Percentiles rank a stretch among this genome's conserved stretches.
These are phyloP conservation scores for Macrocybe gigantea DNA, from an alignment of 768 basidiomycete genomes.

Conservation along the genomic window DNA sequence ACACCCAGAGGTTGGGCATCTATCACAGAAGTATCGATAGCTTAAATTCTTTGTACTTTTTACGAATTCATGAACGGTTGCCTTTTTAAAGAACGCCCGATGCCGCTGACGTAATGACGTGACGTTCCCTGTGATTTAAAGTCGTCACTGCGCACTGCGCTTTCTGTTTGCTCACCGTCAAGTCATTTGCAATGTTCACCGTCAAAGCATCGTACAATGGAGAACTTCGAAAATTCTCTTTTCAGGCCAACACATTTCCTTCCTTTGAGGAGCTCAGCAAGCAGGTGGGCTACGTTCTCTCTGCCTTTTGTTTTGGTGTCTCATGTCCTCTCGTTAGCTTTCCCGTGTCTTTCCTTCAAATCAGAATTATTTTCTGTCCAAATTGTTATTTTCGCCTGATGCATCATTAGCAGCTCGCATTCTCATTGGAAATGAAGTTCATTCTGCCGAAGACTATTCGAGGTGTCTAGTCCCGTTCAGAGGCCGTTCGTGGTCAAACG, in stretches of 20 bases:
- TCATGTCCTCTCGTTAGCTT: constrained; percentile 38
- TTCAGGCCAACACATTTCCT: constrained; percentile 53
- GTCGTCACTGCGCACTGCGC: background rate
- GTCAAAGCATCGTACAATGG: constrained; percentile 73
- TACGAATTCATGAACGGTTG: background rate
- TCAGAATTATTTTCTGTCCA: constrained; percentile 55
- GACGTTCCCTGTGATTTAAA: background rate
- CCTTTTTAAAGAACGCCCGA: background rate
- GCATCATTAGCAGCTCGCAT: constrained; percentile 48
- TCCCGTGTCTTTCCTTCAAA: constrained; percentile 64
- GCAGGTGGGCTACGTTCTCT: constrained; percentile 39
- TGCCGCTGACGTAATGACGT: background rate
- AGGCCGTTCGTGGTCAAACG: constrained; percentile 48
- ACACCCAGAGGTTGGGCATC: constrained; percentile 28
- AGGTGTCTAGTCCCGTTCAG: constrained; percentile 42
- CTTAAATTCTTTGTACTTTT: constrained; percentile 4
- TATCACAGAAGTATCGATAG: constrained; percentile 27
- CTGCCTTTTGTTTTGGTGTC: constrained; percentile 15
- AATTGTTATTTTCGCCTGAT: constrained; percentile 64
- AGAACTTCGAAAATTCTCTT: constrained; percentile 66
- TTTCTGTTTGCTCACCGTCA: constrained; percentile 10
- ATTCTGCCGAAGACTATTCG: constrained; percentile 50
- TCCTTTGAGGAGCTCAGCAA: constrained; percentile 52
- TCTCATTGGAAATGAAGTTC: constrained; percentile 56
- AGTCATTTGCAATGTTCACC: constrained; percentile 52